Evolutionary conservation across 129 eudicot genomes (phyloP).

Genomic region (Solidago caesia): DNA sequence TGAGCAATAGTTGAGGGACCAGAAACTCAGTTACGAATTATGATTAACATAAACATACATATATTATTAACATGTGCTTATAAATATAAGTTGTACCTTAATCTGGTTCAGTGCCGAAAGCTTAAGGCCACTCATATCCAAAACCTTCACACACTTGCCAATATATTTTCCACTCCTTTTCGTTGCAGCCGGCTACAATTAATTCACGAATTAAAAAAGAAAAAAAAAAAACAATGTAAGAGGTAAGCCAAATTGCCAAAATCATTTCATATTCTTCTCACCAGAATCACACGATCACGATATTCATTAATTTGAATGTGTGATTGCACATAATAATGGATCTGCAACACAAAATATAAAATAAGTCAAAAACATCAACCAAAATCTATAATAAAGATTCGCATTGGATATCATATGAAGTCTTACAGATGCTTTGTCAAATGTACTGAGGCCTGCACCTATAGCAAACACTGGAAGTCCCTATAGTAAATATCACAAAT

Average conservation of each 20-base stretch:
- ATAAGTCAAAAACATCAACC: not conserved
- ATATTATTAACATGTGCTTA: not conserved
- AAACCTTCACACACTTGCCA: slow-evolving; percentile 64
- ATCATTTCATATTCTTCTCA: slow-evolving; percentile 30
- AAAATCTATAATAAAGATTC: not conserved
- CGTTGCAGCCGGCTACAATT: slow-evolving; percentile 56
- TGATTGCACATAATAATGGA: slow-evolving; percentile 69
- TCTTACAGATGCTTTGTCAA: slow-evolving; percentile 74
- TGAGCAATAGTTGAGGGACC: slow-evolving; percentile 10
- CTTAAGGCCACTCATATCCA: slow-evolving; percentile 76
- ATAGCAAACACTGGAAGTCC: slow-evolving; percentile 75
- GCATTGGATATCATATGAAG: slow-evolving; percentile 2
- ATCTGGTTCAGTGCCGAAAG: slow-evolving; percentile 67
- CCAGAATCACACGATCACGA: slow-evolving; percentile 68
- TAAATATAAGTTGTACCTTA: slow-evolving; percentile 39
- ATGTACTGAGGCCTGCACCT: slow-evolving; percentile 65
- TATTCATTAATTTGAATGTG: slow-evolving; percentile 77
- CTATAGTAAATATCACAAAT: slow-evolving; percentile 33
- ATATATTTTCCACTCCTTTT: slow-evolving; percentile 54
- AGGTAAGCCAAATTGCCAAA: slow-evolving; percentile 13
- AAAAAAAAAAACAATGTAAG: not conserved
- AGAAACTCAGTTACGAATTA: not conserved
- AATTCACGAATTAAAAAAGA: slow-evolving; percentile 4
- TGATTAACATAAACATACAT: not conserved
- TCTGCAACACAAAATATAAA: slow-evolving; percentile 32